Base-by-base conservation (phyloP, 305 asterid genomes). In the Andrographis paniculata region DNA sequence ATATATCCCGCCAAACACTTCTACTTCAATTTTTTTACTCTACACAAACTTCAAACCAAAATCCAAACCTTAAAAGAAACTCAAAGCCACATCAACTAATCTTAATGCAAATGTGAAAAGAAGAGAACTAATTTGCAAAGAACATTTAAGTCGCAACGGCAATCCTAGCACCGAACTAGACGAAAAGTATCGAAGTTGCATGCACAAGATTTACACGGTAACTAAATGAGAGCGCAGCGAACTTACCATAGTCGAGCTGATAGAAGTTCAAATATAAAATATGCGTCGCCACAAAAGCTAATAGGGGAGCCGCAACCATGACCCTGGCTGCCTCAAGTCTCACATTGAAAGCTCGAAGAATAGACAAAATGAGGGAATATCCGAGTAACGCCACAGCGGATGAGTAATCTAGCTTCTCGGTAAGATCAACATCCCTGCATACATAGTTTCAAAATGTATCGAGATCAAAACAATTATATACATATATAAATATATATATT, bases 291-390 rank as follows among this genome's bases (percentile, higher is more conserved):
- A 80, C 62, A 43, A 85, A 85, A 31, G 96, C 95, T 37, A 85
- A 46, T 47, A 85, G 38, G 35, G 98, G 98, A 55, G 98, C 93
- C 17, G 95, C 74, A 61, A 86, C 80, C 95, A 89, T 89, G 76
- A 89, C 95, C 73, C 98, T 70, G 31, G 82, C 72, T 58, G 98
- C 98, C 71, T 89, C 98, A 17, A 61, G 63, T 54, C 55, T 72
- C 54, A 89, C 76, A 44, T 28, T 74, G 80, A 82, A 85, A 64
- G 63, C 76, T 60, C 98, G 71, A 36, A 89, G 55, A 55, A 83
- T 62, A 28, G 95, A 79, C 56, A 82, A 61, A 56, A 82, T 64
- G 53, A 89, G 82, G 9, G 95, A 82, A 63, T 59, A 82, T 52
- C 98, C 98, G 20, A 89, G 71, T 22, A 82, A 71, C 20, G 95